Conservation (phyloP, 176 grass and related monocot genomes). For the Carex pumila region DNA sequence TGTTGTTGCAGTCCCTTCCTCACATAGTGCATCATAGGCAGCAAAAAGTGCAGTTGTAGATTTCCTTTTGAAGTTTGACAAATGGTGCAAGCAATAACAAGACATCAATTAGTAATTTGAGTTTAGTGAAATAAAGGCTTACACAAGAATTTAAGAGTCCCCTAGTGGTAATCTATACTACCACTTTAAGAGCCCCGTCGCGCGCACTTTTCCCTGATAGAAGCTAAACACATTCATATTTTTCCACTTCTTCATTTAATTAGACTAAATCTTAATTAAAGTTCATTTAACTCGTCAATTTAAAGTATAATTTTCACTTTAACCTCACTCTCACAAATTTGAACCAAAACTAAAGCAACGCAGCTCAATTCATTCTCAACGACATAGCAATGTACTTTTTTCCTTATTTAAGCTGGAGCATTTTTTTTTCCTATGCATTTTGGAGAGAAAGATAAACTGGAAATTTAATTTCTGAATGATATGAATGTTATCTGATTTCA, state of each 20-base stretch:
- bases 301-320: neutral
- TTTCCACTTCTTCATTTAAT: no score
- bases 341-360: neutral
- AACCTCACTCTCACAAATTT: neutral
- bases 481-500: neutral
- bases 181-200: no score
- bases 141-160: neutral
- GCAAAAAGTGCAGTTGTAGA: conserved; percentile 87
- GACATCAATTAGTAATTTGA: neutral
- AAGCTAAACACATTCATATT: no score
- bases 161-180: neutral
- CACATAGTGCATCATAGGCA: conserved; percentile 87
- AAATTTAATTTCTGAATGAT: neutral
- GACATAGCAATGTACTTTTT: neutral
- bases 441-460: neutral
- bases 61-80: conserved; percentile 49
- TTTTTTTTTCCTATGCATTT: neutral
- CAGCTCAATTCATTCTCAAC: neutral
- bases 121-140: neutral
- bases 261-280: no score
- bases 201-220: no score
- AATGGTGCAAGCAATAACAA: conserved; percentile 24
- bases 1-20: conserved; percentile 90
- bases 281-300: neutral
- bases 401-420: neutral